These are phyloP conservation scores for Baorangia bicolor DNA, from an alignment of 768 basidiomycete genomes.

Conservation along the genomic window DNA sequence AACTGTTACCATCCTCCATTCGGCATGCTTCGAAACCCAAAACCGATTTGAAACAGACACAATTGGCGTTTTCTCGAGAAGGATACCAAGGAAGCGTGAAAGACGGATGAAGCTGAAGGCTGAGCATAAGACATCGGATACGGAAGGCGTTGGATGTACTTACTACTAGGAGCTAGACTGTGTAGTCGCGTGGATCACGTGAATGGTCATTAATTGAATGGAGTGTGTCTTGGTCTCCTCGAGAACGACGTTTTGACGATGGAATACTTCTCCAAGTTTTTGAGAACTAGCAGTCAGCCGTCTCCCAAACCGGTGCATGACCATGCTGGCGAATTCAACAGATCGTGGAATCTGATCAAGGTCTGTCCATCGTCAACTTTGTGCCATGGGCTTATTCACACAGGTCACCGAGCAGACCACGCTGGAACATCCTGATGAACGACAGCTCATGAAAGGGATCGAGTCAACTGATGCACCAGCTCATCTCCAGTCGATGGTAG, in stretches of 20 bases:
- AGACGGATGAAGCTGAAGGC: not conserved
- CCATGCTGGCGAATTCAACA: constrained; percentile 69
- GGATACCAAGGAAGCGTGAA: not conserved
- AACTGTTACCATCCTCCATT: constrained; percentile 12
- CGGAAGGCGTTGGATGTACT: not conserved
- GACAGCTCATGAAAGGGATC: constrained; percentile 82
- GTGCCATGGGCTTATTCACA: constrained; percentile 2
- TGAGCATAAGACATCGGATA: not conserved
- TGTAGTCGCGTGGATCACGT: constrained; percentile 10
- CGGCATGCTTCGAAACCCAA: constrained; percentile 5
- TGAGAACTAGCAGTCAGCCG: constrained; percentile 43
- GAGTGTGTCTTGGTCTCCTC: too few relatives aligned
- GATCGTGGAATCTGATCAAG: constrained; percentile 74
- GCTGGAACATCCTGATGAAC: constrained; percentile 84
- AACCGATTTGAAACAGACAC: constrained; percentile 18
- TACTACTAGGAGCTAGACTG: too few relatives aligned
- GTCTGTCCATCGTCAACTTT: constrained; percentile 35
- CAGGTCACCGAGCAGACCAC: constrained; percentile 54
- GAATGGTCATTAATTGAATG: not conserved
- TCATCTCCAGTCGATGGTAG: constrained; percentile 76
- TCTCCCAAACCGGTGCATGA: constrained; percentile 56
- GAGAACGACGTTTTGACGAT: constrained; percentile 37
- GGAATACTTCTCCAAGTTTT: constrained; percentile 88
- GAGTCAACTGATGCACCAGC: constrained; percentile 76
- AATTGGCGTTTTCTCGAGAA: constrained; percentile 17